Evolutionary conservation across 805 yeast species (phyloP).

Genomic region (Pichia rugopelliculosa): DNA sequence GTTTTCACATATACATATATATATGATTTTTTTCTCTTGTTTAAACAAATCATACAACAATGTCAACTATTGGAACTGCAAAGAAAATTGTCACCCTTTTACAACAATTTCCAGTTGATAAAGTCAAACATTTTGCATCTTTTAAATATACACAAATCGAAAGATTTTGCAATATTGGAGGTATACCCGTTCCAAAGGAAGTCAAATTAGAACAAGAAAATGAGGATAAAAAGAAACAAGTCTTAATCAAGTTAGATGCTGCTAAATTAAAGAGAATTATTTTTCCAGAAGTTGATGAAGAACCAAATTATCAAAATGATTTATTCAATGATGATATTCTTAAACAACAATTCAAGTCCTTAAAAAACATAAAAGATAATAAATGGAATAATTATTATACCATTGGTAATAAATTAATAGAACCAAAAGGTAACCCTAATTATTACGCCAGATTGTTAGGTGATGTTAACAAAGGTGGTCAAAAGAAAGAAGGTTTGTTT

Average conservation of each 20-base stretch:
- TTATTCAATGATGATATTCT: constrained; percentile 42
- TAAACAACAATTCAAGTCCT: constrained; percentile 48
- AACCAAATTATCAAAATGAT: constrained; percentile 39
- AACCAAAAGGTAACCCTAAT: constrained; percentile 79
- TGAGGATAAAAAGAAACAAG: constrained; percentile 31
- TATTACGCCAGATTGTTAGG: constrained; percentile 66
- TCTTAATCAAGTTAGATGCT: constrained; percentile 28
- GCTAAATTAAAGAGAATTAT: constrained; percentile 33
- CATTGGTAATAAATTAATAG: constrained; percentile 55
- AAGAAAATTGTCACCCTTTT: constrained; percentile 50
- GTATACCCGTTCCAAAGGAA: constrained; percentile 33
- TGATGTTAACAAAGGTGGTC: constrained; percentile 57
- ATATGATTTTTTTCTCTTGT: neutral
- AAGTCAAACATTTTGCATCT: constrained; percentile 59
- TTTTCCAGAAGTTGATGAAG: constrained; percentile 28
- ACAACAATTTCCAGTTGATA: constrained; percentile 61
- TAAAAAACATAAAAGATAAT: constrained; percentile 50
- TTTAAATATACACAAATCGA: constrained; percentile 61
- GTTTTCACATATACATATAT: neutral
- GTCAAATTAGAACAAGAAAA: constrained; percentile 29
- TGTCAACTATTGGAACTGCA: constrained; percentile 25
- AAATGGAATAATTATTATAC: constrained; percentile 58
- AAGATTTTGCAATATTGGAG: constrained; percentile 46
- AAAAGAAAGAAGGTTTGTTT: constrained; percentile 55
- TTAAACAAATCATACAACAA: neutral